Conservation (phyloP, 257 asterid species). For the Nemophila menziesii region DNA sequence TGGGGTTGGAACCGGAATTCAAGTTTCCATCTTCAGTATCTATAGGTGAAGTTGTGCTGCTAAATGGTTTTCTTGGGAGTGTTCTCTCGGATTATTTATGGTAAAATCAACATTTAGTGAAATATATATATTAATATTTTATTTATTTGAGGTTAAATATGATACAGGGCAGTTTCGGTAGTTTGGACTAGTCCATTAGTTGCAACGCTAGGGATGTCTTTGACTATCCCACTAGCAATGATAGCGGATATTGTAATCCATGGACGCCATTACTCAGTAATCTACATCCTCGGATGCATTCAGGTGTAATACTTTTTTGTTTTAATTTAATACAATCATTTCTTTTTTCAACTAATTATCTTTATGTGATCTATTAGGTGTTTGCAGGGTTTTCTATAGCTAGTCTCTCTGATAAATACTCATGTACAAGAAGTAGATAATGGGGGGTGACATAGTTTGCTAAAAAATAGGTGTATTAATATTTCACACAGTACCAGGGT, state of each 20-base stretch:
- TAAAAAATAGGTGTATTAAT: too few relatives aligned
- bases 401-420: conserved; percentile 37
- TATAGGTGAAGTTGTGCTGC: conserved; percentile 36
- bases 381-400: conserved; percentile 62
- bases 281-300: conserved; percentile 60
- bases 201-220: conserved; percentile 72
- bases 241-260: conserved; percentile 68
- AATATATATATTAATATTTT: conserved; percentile 3
- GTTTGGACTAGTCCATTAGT: conserved; percentile 81
- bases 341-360: not conserved
- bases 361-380: conserved; percentile 31
- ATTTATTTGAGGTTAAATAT: conserved; percentile 1
- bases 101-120: conserved; percentile 21
- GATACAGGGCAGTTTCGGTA: conserved; percentile 64
- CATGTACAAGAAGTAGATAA: conserved; percentile 30
- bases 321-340: not conserved
- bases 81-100: conserved; percentile 69
- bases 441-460: too few relatives aligned
- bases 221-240: conserved; percentile 76
- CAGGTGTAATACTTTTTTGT: conserved; percentile 27
- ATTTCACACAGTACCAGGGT: too few relatives aligned
- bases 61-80: conserved; percentile 65
- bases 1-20: conserved; percentile 70
- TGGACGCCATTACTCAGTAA: conserved; percentile 48
- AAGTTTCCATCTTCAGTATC: conserved; percentile 55